phyloP scores from a whole-genome alignment of 768 basidiomycete genomes.

The Trametes punicea region DNA sequence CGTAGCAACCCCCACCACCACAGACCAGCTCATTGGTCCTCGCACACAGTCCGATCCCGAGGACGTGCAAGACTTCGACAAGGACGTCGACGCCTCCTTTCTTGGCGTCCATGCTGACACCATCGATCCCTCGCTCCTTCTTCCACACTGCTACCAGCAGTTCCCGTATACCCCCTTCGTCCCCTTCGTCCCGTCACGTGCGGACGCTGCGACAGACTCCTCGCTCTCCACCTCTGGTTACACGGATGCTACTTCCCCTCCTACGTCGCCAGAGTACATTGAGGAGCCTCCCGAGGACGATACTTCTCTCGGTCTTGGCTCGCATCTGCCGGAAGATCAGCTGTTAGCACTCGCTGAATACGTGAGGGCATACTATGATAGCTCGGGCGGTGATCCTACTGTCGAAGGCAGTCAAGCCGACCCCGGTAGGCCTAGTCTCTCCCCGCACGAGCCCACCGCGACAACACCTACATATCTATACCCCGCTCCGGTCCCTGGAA shows the following conservation, averaged over 20 bases:
- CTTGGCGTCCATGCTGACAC: background rate
- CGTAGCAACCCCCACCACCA: background rate
- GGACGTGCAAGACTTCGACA: background rate
- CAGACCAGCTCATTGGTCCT: background rate
- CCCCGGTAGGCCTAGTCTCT: background rate
- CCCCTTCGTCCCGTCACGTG: background rate
- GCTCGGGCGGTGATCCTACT: background rate
- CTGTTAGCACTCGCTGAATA: background rate
- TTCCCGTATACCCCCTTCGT: background rate
- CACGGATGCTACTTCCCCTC: background rate
- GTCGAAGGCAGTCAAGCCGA: background rate
- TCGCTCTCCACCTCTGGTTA: background rate
- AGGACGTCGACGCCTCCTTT: background rate
- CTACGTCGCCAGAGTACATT: background rate
- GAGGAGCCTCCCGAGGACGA: background rate
- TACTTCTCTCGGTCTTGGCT: background rate
- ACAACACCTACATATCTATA: background rate
- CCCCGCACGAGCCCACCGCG: background rate
- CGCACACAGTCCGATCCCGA: background rate
- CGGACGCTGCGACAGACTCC: background rate
- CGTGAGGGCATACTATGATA: background rate
- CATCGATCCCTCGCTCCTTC: background rate
- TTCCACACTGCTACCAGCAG: background rate
- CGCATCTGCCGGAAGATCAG: background rate
- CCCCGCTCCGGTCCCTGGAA: background rate